phyloP scores from a whole-genome alignment of 2,329 filamentous ascomycete species.

The Teratosphaeria nubilosa region DNA sequence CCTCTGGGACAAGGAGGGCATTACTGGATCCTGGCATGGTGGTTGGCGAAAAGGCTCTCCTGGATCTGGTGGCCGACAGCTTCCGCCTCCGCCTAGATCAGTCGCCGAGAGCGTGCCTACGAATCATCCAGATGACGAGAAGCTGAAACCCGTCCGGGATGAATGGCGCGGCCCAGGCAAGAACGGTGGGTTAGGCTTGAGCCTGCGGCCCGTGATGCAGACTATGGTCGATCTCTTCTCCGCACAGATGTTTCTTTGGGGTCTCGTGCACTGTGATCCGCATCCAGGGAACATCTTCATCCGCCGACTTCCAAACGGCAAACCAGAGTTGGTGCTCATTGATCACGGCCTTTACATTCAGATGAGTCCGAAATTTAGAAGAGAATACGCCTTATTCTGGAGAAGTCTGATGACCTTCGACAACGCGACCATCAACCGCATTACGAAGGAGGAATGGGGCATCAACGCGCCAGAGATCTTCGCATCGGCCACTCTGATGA shows the following conservation, averaged over 20 bases:
- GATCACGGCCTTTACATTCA: constrained; percentile 95
- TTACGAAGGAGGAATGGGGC: constrained; percentile 71
- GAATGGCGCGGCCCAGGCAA: constrained; percentile 64
- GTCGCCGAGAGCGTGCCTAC: constrained; percentile 18
- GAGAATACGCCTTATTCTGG: constrained; percentile 86
- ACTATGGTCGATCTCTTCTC: constrained; percentile 94
- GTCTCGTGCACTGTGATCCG: constrained; percentile 88
- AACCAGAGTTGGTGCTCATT: constrained; percentile 83
- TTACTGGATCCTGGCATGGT: constrained; percentile 68
- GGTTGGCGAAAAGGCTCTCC: constrained; percentile 67
- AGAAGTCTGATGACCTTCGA: constrained; percentile 89
- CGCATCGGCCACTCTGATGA: constrained; percentile 78
- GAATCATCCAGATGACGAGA: constrained; percentile 45
- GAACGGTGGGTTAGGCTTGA: constrained; percentile 73
- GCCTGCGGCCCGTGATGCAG: constrained; percentile 79
- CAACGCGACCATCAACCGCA: constrained; percentile 62
- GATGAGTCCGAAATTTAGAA: constrained; percentile 73
- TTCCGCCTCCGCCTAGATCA: constrained; percentile 40
- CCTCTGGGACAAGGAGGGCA: constrained; percentile 80
- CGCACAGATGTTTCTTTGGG: constrained; percentile 98
- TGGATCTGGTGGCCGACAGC: constrained; percentile 58
- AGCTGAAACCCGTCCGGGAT: constrained; percentile 69
- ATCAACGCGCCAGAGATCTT: constrained; percentile 85
- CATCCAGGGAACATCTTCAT: constrained; percentile 98
- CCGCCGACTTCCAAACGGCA: constrained; percentile 70